Evolutionary conservation across 768 basidiomycete genomes (phyloP), one percentile per base, ranked within the genome.

Genomic region (Lanmaoa pseudosensibilis): DNA sequence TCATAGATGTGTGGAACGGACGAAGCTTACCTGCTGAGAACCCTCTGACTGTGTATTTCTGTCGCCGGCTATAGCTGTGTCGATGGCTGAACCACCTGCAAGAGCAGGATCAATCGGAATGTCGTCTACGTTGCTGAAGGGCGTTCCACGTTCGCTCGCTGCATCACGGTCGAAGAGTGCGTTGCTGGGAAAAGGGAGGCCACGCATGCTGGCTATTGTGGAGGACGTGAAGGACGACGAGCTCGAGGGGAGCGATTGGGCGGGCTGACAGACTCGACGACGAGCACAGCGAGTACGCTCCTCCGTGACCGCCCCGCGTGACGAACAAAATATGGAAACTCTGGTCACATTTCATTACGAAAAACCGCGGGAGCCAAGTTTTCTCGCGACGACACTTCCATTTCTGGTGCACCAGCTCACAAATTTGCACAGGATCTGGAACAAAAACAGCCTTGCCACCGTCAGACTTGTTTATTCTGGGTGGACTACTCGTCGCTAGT

Each of bases 81-180:
- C 84, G 61, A 85, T 81, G 59, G 76, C 66, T 21, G 77, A 71
- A 34, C 37, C 36, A 18, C 69, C 79, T 46, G 74, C 80, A 60
- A 90, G 83, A 40, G 83, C 85, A 65, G 90, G 90, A 83, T 92
- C 89, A 78, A 91, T 90, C 62, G 88, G 87, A 71, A 91, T 87
- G 73, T 83, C 80, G 76, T 83, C 80, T 69, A 71, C 73, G 74
- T 75, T 78, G 76, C 77, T 80, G 69, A 75, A 74, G 60, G 85
- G 83, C 15, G 84, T 84, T 63, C 80, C 80, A 64, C 79, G 76
- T 59, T 87, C 85, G 72, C 83, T 78, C 32, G 84, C 80, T 36
- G 75, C 67, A 70, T 86, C 84, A 60, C 78, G 83, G 74, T 80
- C 75, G 70, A 72, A 79, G 55, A 75, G 63, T 50, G 77, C 72